Evolutionary conservation across 2,329 filamentous ascomycete species (phyloP), one percentile per base, ranked within the genome.

Genomic region (Pyrenophora tritici-repentis): DNA sequence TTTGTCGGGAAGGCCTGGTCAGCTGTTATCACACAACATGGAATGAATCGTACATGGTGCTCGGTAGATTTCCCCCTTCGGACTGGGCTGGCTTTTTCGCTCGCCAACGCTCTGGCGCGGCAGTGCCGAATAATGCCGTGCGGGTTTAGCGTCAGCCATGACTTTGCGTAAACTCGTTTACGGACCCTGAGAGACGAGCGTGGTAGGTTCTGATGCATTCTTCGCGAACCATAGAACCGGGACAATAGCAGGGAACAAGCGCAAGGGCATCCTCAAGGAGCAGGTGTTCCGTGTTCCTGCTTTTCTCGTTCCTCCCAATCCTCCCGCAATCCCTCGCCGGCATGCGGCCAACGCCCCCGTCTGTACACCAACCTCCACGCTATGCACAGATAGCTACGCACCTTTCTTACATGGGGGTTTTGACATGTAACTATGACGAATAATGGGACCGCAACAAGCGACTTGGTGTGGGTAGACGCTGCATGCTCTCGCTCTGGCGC

Each of bases 241-340:
- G 45, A 47, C 41, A 26, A 47, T 40, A 34, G 22, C 24, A 37
- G 50, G 50, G 44, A 47, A 47, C 32, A 37, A 36, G 29, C 16
- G 24, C 17, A 42, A 44, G 49, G 47, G 36, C 36, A 40, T 38
- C 50, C 40, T 41, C 40, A 49, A 53, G 40, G 29, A 53, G 50
- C 45, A 52, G 39, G 48, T 42, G 39, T 47, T 40, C 39, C 35
- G 31, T 41, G 40, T 53, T 53, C 50, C 45, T 53, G 49, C 43
- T 42, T 51, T 44, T 31, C 35, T 26, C 16, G 24, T 31, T 52
- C 45, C 50, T 49, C 35, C 50, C 35, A 53, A 53, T 53, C 50
- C 50, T 53, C 45, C 50, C 50, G 50, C 50, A 37, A 49, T 53
- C 50, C 46, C 35, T 49, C 40, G 31, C 31, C 17, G 39, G 24